Evolutionary conservation across 768 basidiomycete genomes (phyloP), one percentile per base, ranked within the genome.

Genomic region (Rhizopogon rudus): DNA sequence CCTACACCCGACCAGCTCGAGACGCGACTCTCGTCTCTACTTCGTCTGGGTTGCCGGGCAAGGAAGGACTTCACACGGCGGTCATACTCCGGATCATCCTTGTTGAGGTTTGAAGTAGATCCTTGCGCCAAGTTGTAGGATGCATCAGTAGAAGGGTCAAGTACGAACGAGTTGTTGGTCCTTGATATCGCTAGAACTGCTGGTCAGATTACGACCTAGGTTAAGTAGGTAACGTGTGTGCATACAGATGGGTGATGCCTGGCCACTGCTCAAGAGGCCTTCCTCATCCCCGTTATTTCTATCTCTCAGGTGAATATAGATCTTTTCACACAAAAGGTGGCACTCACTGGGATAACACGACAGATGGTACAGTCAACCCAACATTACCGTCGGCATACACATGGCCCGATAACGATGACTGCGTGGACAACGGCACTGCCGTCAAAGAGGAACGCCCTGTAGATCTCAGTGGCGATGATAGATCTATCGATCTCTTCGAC

Each of bases 231-330:
- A 41, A 29, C 22, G 20, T 13, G 35, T n/a, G n/a, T 48, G 63
- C 79, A 62, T 66, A 86, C 88, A 83, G 57, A 80, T 72, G 6
- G 88, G 87, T 25, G 88, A 92, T 1, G 77, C 81, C 63, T 89
- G 89, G 1, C 87, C 88, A 62, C 88, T 91, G 66, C 89, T 91
- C 49, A 87, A 68, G n/a, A 85, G 70, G 13, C 87, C 84, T 13
- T 87, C 87, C 17, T 82, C 81, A 10, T 88, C 86, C 7, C 65
- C 68, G 55, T 62, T 62, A 51, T 62, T 62, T 41, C 70, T 65
- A 42, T 55, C 54, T 50, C 68, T 67, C 45, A 43, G 28, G 48
- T 37, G 37, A 49, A 22, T 16, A 35, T 6, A 35, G 10, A 49
- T 49, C 48, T 6, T 37, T 37, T 45, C 17, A 13, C 42, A 31